phyloP scores from a whole-genome alignment of 768 basidiomycete genomes.

The Daedaleopsis nitida region DNA sequence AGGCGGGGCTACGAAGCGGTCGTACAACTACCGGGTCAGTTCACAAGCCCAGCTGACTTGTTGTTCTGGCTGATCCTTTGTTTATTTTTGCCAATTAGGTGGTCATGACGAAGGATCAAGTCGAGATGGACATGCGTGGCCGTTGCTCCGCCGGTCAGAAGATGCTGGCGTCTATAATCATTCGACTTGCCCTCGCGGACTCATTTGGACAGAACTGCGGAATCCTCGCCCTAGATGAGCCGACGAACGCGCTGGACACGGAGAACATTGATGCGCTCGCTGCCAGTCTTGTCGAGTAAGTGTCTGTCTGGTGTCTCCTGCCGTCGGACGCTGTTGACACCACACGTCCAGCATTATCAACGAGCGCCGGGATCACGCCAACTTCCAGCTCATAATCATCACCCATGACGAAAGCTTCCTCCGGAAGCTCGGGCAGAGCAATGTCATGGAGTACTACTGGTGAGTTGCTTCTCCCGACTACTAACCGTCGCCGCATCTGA shows the following conservation, averaged over 20 bases:
- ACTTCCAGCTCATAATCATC: constrained; percentile 96
- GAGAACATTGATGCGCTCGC: constrained; percentile 97
- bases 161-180: constrained; percentile 97
- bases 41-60: neutral
- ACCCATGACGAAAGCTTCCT: constrained; percentile 98
- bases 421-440: constrained; percentile 82
- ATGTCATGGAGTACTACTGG: constrained; percentile 97
- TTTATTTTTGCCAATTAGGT: constrained; percentile 54
- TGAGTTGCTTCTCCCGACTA: constrained; percentile 35
- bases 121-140: constrained; percentile 99
- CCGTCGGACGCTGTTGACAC: constrained; percentile 1
- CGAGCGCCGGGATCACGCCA: constrained; percentile 83
- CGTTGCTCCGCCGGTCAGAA: constrained; percentile 98
- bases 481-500: neutral
- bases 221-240: constrained; percentile 96
- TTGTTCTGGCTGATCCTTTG: constrained; percentile 8
- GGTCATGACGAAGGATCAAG: constrained; percentile 98
- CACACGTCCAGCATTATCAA: constrained; percentile 76
- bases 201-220: constrained; percentile 98
- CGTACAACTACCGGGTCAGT: constrained; percentile 94
- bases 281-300: constrained; percentile 87
- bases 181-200: constrained; percentile 94
- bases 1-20: constrained; percentile 84
- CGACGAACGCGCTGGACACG: constrained; percentile 93
- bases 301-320: constrained; percentile 13